Evolutionary conservation across 768 basidiomycete species (phyloP).

Genomic region (Rhodosporidiobolus sp.): DNA sequence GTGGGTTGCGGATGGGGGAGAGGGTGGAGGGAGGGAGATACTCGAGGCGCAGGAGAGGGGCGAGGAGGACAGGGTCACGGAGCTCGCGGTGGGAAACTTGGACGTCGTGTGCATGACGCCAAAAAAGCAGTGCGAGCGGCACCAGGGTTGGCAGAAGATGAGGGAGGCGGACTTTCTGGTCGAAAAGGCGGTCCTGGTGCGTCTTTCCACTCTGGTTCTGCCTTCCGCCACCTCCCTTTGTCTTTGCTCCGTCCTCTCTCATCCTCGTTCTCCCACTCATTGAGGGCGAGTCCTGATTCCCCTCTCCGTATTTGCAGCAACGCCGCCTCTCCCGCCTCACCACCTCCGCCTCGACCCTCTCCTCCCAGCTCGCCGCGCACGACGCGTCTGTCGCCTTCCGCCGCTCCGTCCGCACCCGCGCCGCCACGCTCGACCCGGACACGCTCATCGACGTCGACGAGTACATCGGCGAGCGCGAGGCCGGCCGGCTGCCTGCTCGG

Average conservation of each 20-base stretch:
- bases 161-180: constrained; percentile 42
- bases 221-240: not conserved
- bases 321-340: constrained; percentile 20
- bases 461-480: constrained; percentile 20
- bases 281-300: not conserved
- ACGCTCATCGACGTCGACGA: constrained; percentile 18
- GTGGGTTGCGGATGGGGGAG: constrained; percentile 51
- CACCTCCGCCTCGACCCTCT: not conserved
- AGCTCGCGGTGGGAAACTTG: constrained; percentile 15
- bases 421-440: not conserved
- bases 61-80: not conserved
- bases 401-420: constrained; percentile 5
- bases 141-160: constrained; percentile 44
- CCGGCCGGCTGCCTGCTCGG: not conserved
- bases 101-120: constrained; percentile 34
- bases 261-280: not conserved
- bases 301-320: not conserved
- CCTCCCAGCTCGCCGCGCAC: constrained; percentile 11
- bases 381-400: constrained; percentile 20
- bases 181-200: constrained; percentile 36
- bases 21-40: constrained; percentile 4
- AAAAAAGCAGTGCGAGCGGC: constrained; percentile 42
- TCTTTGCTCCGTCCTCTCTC: not conserved
- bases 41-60: constrained; percentile 21
- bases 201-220: not conserved